These are phyloP conservation scores for Diaporthe sp. DNA, from an alignment of 2,329 filamentous ascomycete species.

Conservation along the genomic window DNA sequence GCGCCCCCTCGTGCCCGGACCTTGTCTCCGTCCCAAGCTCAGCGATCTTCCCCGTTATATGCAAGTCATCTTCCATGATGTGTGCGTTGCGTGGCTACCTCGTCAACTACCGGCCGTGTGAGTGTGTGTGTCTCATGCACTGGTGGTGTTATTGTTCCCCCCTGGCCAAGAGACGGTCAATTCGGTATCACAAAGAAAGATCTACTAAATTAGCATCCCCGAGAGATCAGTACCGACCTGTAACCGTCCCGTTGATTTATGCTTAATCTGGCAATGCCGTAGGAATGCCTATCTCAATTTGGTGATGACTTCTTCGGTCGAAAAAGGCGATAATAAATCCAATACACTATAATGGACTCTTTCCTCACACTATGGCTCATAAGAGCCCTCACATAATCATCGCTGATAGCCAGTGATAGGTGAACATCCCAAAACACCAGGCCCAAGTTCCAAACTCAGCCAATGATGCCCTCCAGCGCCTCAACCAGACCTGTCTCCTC, in stretches of 20 bases:
- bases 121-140: not conserved
- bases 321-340: not conserved
- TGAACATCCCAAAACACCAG: not conserved
- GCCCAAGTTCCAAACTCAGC: not conserved
- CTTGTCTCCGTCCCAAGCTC: not conserved
- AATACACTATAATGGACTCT: not conserved
- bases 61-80: constrained; percentile 17
- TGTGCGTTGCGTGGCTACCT: constrained; percentile 8
- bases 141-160: constrained; percentile 13
- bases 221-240: not conserved
- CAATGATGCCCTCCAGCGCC: constrained; percentile 63
- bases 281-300: not conserved
- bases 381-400: not conserved
- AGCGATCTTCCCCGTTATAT: not conserved
- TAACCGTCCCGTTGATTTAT: constrained; percentile 3
- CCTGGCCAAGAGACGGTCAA: constrained; percentile 5
- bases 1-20: constrained; percentile 1
- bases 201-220: not conserved
- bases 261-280: not conserved
- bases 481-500: constrained; percentile 82
- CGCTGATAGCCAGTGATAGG: not conserved
- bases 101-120: not conserved
- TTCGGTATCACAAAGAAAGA: constrained; percentile 14
- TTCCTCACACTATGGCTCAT: not conserved
- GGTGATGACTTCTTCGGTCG: not conserved